phyloP scores from a whole-genome alignment of 2,329 filamentous ascomycete genomes.

The Tolypocladium amazonense region DNA sequence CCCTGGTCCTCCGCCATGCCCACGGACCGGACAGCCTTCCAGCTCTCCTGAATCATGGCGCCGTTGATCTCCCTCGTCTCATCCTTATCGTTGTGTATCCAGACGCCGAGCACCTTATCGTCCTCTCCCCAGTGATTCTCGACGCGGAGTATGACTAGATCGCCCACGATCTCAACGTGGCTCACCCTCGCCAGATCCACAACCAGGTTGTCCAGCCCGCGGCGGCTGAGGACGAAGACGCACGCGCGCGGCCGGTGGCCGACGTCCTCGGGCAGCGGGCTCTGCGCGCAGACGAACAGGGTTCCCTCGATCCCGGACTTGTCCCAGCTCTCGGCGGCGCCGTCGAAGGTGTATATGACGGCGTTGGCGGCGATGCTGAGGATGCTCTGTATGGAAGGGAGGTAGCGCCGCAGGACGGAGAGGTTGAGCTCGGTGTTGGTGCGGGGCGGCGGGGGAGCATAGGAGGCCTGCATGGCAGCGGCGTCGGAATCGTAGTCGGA shows the following conservation, averaged over 20 bases:
- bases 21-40: conserved; percentile 24
- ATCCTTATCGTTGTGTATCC: conserved; percentile 41
- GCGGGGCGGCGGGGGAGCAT: conserved; percentile 42
- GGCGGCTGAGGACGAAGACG: conserved; percentile 65
- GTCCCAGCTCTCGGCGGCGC: conserved; percentile 61
- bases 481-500: conserved; percentile 61
- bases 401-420: conserved; percentile 70
- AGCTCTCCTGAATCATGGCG: conserved; percentile 30
- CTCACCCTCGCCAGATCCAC: conserved; percentile 50
- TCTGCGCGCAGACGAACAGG: conserved; percentile 71
- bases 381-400: conserved; percentile 62
- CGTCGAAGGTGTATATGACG: conserved; percentile 72
- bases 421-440: conserved; percentile 84
- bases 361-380: conserved; percentile 75
- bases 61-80: conserved; percentile 31
- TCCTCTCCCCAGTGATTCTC: conserved; percentile 21
- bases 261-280: conserved; percentile 25
- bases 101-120: conserved; percentile 39
- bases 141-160: conserved; percentile 40
- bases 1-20: conserved; percentile 16
- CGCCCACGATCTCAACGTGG: conserved; percentile 52
- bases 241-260: conserved; percentile 32
- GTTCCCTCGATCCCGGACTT: conserved; percentile 80
- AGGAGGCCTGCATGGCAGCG: conserved; percentile 28
- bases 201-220: conserved; percentile 59